These are phyloP conservation scores for Amoebophrya sp. DNA, from an alignment of 169 alveolate species.

Conservation along the genomic window DNA sequence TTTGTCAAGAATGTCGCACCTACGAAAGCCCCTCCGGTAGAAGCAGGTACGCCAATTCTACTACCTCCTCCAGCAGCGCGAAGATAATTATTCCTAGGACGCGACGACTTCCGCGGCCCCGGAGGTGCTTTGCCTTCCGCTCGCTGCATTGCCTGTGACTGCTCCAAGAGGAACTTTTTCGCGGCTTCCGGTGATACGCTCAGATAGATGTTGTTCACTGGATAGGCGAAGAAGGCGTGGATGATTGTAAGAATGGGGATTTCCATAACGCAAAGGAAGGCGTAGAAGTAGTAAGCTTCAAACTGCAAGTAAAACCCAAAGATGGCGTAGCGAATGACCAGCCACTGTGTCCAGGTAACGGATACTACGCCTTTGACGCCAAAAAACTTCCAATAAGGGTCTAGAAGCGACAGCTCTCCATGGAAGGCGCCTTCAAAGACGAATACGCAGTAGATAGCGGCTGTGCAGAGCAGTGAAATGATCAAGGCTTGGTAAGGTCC, in stretches of 20 bases:
- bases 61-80: not conserved
- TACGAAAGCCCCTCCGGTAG: not conserved
- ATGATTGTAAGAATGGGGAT: not conserved
- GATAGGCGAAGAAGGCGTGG: conserved; percentile 15
- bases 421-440: conserved; percentile 8
- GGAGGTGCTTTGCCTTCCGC: no score
- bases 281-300: not conserved
- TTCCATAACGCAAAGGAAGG: not conserved
- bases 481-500: conserved; percentile 7
- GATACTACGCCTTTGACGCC: conserved; percentile 2
- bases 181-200: conserved; percentile 11
- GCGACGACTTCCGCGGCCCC: no score
- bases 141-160: conserved; percentile 1
- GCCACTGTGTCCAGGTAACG: conserved; percentile 4
- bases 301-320: not conserved
- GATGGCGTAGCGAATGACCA: not conserved
- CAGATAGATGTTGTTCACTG: not conserved
- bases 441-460: not conserved
- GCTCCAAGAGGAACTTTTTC: not conserved
- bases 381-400: not conserved
- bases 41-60: not conserved
- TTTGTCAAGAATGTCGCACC: no score
- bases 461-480: not conserved
- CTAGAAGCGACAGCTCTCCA: not conserved
- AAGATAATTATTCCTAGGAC: no score